Conservation (phyloP, 208 protist species). For the Zelonia costaricensis region DNA sequence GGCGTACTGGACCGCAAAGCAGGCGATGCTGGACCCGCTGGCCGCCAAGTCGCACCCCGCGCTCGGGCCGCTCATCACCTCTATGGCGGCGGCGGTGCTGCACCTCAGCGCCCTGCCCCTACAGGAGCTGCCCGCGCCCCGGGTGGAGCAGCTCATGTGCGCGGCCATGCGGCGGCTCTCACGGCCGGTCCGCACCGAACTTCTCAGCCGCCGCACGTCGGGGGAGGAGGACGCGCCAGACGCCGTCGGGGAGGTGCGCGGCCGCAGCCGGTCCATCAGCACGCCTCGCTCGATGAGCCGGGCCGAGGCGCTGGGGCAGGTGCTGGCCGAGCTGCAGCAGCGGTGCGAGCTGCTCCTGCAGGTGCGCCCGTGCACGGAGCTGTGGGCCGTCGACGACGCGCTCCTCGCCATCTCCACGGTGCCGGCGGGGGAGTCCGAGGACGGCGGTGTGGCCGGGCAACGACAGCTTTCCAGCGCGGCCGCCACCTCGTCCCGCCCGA, state of each 20-base stretch:
- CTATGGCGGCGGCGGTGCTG: slow-evolving; percentile 28
- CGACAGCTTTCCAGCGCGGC: background rate
- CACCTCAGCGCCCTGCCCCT: slow-evolving; percentile 31
- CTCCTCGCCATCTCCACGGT: slow-evolving; percentile 13
- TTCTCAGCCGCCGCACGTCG: slow-evolving; percentile 19
- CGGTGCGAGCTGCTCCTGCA: slow-evolving; percentile 29
- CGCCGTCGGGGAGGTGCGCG: background rate
- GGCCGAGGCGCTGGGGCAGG: slow-evolving; percentile 2
- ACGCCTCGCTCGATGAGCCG: background rate
- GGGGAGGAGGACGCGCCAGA: background rate
- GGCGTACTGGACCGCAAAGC: slow-evolving; percentile 29
- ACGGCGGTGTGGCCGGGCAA: too few relatives aligned
- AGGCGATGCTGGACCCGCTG: slow-evolving; percentile 28
- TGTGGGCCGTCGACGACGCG: slow-evolving; percentile 23
- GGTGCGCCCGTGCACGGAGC: slow-evolving; percentile 24
- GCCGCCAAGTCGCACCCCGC: slow-evolving; percentile 9
- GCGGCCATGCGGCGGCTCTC: slow-evolving; percentile 16
- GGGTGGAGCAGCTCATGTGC: slow-evolving; percentile 20
- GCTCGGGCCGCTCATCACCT: slow-evolving; percentile 25
- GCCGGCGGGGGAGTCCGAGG: too few relatives aligned
- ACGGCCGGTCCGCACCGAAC: slow-evolving; percentile 25
- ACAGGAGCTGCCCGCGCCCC: slow-evolving; percentile 4
- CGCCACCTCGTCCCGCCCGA: too few relatives aligned
- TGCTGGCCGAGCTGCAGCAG: slow-evolving; percentile 19
- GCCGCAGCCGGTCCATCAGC: background rate